Conservation (phyloP, 306 rosid genomes). For the Cicer judaicum region DNA sequence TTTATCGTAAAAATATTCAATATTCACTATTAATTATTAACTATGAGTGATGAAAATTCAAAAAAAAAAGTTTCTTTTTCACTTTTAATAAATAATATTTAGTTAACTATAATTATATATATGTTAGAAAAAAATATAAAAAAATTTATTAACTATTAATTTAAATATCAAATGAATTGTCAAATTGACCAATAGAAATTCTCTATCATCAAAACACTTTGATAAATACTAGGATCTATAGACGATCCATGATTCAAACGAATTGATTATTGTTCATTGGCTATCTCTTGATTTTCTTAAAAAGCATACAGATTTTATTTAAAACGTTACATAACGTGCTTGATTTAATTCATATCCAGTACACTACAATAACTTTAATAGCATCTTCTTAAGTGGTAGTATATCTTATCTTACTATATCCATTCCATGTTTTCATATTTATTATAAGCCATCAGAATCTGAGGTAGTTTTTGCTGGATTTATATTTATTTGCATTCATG, state of each 20-base stretch:
- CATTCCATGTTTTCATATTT: background rate
- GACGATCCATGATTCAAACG: background rate
- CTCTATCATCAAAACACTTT: background rate
- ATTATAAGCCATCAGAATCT: background rate
- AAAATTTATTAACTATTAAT: too few species aligned
- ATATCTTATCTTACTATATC: background rate
- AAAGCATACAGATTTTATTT: too few species aligned
- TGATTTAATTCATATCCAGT: background rate
- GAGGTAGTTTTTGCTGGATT: too few species aligned
- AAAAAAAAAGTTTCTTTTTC: too few species aligned
- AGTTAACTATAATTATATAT: too few species aligned
- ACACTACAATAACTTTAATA: background rate
- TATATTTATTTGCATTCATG: background rate
- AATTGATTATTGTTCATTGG: background rate
- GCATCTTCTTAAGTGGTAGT: background rate
- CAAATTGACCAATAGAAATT: background rate
- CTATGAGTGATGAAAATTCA: too few species aligned
- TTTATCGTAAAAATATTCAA: too few species aligned
- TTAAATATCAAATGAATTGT: too few species aligned
- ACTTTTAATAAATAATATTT: too few species aligned
- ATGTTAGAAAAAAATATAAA: too few species aligned
- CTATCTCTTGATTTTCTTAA: background rate
- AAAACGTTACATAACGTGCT: too few species aligned
- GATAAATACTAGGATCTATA: constrained; percentile 11
- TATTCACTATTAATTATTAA: too few species aligned